Evolutionary conservation across 2,329 filamentous ascomycete species (phyloP).

Genomic region (Colletotrichum orchidophilum): DNA sequence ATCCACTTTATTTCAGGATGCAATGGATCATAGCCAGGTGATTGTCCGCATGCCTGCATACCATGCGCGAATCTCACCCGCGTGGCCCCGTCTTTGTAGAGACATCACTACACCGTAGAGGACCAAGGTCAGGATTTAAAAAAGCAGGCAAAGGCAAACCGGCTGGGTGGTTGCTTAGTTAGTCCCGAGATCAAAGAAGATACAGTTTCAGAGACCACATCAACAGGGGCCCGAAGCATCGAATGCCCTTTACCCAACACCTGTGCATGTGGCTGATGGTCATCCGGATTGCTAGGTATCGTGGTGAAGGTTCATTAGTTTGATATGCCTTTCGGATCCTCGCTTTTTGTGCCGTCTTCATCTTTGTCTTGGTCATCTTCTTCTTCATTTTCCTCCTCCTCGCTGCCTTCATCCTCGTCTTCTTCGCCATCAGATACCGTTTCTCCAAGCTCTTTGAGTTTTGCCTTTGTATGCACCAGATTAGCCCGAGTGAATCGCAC

Average conservation of each 20-base stretch:
- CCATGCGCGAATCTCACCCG: background rate
- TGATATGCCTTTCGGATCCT: slow-evolving; percentile 23
- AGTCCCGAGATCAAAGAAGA: background rate
- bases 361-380: slow-evolving; percentile 51
- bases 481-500: slow-evolving; percentile 17
- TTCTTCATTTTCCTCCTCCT: slow-evolving; percentile 45
- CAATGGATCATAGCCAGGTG: background rate
- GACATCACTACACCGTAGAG: background rate
- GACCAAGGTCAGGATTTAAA: background rate
- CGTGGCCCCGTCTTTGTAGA: background rate
- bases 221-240: background rate
- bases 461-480: slow-evolving; percentile 50
- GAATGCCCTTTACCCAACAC: background rate
- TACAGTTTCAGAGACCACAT: background rate
- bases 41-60: background rate
- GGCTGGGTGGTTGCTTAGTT: background rate
- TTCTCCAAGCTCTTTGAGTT: slow-evolving; percentile 73
- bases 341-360: slow-evolving; percentile 38
- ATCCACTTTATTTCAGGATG: background rate
- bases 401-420: slow-evolving; percentile 65
- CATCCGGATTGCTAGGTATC: background rate
- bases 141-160: background rate
- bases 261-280: background rate
- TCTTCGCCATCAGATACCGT: slow-evolving; percentile 81
- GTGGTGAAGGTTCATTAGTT: background rate